phyloP scores from a whole-genome alignment of 2,329 filamentous ascomycete genomes.

The Xylariaceae sp. region DNA sequence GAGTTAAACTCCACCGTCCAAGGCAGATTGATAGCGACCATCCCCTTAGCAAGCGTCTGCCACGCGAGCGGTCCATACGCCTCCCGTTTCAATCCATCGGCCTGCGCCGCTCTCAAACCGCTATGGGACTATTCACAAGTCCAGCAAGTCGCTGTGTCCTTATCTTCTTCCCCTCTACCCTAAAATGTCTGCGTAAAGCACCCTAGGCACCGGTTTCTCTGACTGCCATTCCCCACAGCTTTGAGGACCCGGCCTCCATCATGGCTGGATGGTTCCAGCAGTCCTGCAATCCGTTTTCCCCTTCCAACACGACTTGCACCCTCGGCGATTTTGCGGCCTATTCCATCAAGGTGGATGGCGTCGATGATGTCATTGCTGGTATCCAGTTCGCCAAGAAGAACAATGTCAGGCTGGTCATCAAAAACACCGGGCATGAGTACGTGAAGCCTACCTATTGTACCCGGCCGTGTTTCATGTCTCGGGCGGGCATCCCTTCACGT shows the following conservation, averaged over 20 bases:
- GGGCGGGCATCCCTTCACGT: too few relatives aligned
- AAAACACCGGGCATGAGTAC: slow-evolving; percentile 46
- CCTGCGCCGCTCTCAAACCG: background rate
- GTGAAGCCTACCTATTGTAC: too few relatives aligned
- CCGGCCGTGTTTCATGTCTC: too few relatives aligned
- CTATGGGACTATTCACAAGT: background rate
- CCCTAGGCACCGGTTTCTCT: too few relatives aligned
- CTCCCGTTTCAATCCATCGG: background rate
- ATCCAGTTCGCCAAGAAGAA: slow-evolving; percentile 34
- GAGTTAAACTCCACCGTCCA: background rate
- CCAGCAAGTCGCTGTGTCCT: background rate
- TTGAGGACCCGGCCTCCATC: background rate
- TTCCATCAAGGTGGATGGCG: slow-evolving; percentile 22
- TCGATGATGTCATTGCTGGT: slow-evolving; percentile 15
- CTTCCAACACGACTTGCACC: background rate
- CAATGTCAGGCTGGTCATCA: slow-evolving; percentile 43
- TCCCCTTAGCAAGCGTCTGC: background rate
- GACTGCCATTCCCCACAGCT: too few relatives aligned
- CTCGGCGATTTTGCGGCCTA: slow-evolving; percentile 13
- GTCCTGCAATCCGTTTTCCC: background rate
- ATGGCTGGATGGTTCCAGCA: background rate
- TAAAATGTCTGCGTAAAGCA: too few relatives aligned
- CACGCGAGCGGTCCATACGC: background rate
- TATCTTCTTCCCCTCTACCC: background rate
- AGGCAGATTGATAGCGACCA: background rate